These are phyloP conservation scores for Verticillium dahliae DNA, from an alignment of 2,329 filamentous ascomycete genomes.

Conservation along the genomic window DNA sequence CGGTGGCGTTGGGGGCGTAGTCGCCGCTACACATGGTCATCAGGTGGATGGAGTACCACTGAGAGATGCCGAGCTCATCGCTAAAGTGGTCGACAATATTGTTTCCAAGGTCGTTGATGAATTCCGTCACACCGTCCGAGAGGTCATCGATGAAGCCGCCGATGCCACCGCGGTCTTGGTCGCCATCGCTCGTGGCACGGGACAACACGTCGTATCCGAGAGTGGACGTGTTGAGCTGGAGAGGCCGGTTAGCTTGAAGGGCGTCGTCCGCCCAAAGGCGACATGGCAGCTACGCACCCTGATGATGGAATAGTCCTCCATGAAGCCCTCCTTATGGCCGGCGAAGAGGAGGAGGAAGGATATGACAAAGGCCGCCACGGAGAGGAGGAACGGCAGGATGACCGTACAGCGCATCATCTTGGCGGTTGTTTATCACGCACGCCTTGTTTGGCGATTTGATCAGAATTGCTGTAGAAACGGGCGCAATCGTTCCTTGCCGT, in stretches of 20 bases:
- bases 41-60: conserved; percentile 47
- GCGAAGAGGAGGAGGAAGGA: conserved; percentile 32
- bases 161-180: conserved; percentile 19
- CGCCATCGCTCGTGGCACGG: conserved; percentile 8
- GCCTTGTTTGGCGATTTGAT: no score
- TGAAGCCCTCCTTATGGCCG: conserved; percentile 31
- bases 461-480: no score
- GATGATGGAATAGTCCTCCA: conserved; percentile 35
- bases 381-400: conserved; percentile 28
- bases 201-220: conserved; percentile 25
- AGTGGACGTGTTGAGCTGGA: conserved; percentile 30
- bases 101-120: conserved; percentile 31
- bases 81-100: conserved; percentile 32
- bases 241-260: neutral
- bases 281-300: conserved; percentile 20
- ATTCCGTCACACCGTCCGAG: conserved; percentile 26
- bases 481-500: no score
- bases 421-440: neutral
- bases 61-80: conserved; percentile 36
- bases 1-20: conserved; percentile 36
- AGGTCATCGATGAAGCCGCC: conserved; percentile 18
- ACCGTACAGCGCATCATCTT: conserved; percentile 19
- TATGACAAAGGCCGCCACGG: conserved; percentile 30
- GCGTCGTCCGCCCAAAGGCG: neutral
- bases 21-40: conserved; percentile 39